These are phyloP conservation scores for Cunninghamia lanceolata DNA, from an alignment of 75 land plant genomes.

Conservation along the genomic window DNA sequence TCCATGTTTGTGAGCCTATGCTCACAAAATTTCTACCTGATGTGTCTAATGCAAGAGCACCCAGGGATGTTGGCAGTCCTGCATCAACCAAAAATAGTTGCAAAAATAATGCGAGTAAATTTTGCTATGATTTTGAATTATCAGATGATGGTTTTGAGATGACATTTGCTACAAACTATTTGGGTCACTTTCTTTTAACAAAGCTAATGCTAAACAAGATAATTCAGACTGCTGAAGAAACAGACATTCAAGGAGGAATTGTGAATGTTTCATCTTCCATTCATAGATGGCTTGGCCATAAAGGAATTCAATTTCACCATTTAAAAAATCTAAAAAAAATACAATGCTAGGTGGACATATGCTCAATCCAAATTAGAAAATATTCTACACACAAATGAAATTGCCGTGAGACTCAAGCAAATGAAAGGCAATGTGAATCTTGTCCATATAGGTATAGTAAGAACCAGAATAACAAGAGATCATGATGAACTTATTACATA, in stretches of 20 bases:
- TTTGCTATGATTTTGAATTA: conserved; percentile 33
- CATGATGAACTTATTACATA: conserved; percentile 64
- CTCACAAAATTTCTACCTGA: too few species aligned
- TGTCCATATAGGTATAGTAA: conserved; percentile 81
- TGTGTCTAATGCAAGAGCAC: too few species aligned
- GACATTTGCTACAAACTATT: conserved; percentile 79
- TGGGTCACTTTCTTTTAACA: conserved; percentile 78
- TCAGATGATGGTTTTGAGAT: conserved; percentile 81
- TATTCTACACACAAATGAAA: conserved; percentile 75
- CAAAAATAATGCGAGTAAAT: conserved; percentile 84
- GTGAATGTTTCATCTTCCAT: conserved; percentile 70
- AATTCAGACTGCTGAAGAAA: conserved; percentile 57
- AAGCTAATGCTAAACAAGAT: conserved; percentile 55
- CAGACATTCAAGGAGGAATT: conserved; percentile 64
- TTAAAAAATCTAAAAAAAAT: conserved; percentile 46
- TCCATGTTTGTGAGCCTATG: too few species aligned
- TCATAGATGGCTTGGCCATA: conserved; percentile 57
- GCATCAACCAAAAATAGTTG: too few species aligned
- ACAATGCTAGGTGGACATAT: conserved; percentile 63
- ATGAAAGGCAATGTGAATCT: conserved; percentile 73
- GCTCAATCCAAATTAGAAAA: conserved; percentile 85
- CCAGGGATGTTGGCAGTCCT: too few species aligned
- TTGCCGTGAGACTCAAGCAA: conserved; percentile 59
- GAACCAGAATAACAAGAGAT: conserved; percentile 69
- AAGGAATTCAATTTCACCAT: conserved; percentile 26